Percentiles rank a stretch among this genome's conserved stretches.
Evolutionary conservation across 2,329 filamentous ascomycete genomes (phyloP).

Genomic region (Fusarium circinatum): DNA sequence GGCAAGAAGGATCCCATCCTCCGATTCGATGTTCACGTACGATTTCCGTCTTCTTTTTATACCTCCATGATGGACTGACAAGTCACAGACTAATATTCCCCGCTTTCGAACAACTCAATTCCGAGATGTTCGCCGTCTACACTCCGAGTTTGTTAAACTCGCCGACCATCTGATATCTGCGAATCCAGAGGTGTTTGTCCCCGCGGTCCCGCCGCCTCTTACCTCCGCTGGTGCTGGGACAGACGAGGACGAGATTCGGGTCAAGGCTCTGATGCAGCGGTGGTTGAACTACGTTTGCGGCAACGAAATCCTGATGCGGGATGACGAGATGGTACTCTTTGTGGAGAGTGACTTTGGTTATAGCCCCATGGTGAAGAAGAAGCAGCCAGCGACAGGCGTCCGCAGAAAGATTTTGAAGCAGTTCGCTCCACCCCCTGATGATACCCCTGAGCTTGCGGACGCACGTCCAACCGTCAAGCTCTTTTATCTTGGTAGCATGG

Average conservation of each 20-base stretch:
- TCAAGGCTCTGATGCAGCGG: slow-evolving; percentile 89
- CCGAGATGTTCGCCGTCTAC: slow-evolving; percentile 93
- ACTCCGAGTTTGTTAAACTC: slow-evolving; percentile 97
- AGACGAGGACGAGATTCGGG: slow-evolving; percentile 90
- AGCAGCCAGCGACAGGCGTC: slow-evolving; percentile 96
- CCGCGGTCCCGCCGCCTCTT: slow-evolving; percentile 91
- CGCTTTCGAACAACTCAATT: slow-evolving; percentile 98
- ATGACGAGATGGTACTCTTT: slow-evolving; percentile 97
- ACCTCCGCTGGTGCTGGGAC: slow-evolving; percentile 95
- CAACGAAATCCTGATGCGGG: slow-evolving; percentile 91
- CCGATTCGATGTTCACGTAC: slow-evolving; percentile 95
- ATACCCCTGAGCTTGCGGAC: slow-evolving; percentile 92
- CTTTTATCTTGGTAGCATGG: slow-evolving; percentile 96
- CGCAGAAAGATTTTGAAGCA: slow-evolving; percentile 96
- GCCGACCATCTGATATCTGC: slow-evolving; percentile 94
- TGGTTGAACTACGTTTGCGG: slow-evolving; percentile 95
- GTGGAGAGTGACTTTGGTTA: slow-evolving; percentile 99
- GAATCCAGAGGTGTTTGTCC: slow-evolving; percentile 95
- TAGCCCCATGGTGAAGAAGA: slow-evolving; percentile 92
- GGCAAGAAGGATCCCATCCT: slow-evolving; percentile 96
- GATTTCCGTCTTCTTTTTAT: slow-evolving; percentile 8
- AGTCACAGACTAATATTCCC: slow-evolving; percentile 89
- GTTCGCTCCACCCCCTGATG: slow-evolving; percentile 95
- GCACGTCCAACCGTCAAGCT: slow-evolving; percentile 92
- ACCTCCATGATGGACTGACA: slow-evolving; percentile 37